A percentile compares a stretch with the other conserved stretches of the same genome.
Evolutionary conservation across 352 stramenopile genomes (phyloP).

Genomic region (Globisporangium ultimum): DNA sequence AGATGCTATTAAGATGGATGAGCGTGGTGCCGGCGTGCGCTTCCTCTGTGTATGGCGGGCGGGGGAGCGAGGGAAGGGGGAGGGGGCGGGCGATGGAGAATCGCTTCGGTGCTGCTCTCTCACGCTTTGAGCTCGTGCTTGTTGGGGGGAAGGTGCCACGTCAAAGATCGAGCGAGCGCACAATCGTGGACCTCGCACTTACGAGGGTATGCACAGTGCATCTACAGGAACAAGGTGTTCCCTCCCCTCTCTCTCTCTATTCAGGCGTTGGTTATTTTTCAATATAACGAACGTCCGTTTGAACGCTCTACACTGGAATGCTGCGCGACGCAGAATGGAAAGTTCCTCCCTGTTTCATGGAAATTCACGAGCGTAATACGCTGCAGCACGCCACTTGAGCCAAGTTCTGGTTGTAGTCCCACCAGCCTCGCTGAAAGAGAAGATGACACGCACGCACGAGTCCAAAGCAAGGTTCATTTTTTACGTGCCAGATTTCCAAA

Average conservation of each 20-base stretch:
- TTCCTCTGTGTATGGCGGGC: not conserved
- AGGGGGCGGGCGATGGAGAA: not conserved
- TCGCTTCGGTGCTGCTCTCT: slow-evolving; percentile 1
- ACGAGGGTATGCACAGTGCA: not conserved
- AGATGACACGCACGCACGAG: too few species aligned
- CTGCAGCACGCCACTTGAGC: too few species aligned
- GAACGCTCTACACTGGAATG: not conserved
- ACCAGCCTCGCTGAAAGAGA: too few species aligned
- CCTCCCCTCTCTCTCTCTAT: not conserved
- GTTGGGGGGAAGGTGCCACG: slow-evolving; percentile 8
- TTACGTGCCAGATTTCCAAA: too few species aligned
- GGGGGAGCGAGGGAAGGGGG: not conserved
- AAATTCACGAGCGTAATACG: too few species aligned
- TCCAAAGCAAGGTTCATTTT: too few species aligned
- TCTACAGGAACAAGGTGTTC: slow-evolving; percentile 1
- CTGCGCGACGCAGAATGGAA: not conserved
- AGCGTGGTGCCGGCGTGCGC: not conserved
- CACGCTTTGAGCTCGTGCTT: slow-evolving; percentile 1
- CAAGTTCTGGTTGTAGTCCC: too few species aligned
- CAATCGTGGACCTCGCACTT: slow-evolving; percentile 8
- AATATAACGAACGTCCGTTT: slow-evolving; percentile 2
- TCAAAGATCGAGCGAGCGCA: slow-evolving; percentile 13
- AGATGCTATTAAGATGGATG: not conserved
- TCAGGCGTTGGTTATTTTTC: slow-evolving; percentile 3
- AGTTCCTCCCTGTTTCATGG: too few species aligned